phyloP scores from a whole-genome alignment of 2,329 filamentous ascomycete genomes.

The Annulohypoxylon truncatum region DNA sequence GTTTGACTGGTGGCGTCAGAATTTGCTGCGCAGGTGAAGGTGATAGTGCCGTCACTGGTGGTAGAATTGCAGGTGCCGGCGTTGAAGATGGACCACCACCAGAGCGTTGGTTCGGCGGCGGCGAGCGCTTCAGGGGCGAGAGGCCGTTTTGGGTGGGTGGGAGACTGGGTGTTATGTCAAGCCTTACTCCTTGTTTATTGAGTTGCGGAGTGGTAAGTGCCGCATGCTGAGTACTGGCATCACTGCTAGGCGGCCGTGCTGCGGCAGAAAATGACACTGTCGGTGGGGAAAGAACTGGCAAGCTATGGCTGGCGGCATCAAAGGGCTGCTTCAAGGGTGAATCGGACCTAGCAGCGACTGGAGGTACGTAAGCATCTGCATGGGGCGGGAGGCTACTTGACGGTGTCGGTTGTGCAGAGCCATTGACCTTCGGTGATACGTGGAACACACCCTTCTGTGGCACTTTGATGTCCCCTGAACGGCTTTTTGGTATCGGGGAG shows the following conservation, averaged over 20 bases:
- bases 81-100: constrained; percentile 46
- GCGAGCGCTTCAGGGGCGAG: constrained; percentile 65
- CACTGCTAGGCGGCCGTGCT: constrained; percentile 42
- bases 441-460: constrained; percentile 51
- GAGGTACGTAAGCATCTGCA: constrained; percentile 36
- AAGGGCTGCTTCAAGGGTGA: constrained; percentile 47
- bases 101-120: constrained; percentile 52
- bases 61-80: constrained; percentile 61
- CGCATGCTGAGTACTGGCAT: constrained; percentile 30
- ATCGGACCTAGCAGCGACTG: constrained; percentile 43
- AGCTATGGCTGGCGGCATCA: constrained; percentile 40
- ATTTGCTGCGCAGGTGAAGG: constrained; percentile 69
- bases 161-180: constrained; percentile 54
- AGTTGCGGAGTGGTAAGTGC: constrained; percentile 52
- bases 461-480: constrained; percentile 39
- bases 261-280: constrained; percentile 41
- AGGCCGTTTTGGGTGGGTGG: constrained; percentile 60
- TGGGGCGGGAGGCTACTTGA: constrained; percentile 41
- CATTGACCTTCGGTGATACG: constrained; percentile 45
- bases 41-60: constrained; percentile 67
- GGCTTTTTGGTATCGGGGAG: constrained; percentile 42
- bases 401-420: constrained; percentile 30
- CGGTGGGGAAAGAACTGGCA: constrained; percentile 45
- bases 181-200: constrained; percentile 46
- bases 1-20: constrained; percentile 70